Conservation (phyloP, 768 basidiomycete species). For the Lentinula guzmanii region DNA sequence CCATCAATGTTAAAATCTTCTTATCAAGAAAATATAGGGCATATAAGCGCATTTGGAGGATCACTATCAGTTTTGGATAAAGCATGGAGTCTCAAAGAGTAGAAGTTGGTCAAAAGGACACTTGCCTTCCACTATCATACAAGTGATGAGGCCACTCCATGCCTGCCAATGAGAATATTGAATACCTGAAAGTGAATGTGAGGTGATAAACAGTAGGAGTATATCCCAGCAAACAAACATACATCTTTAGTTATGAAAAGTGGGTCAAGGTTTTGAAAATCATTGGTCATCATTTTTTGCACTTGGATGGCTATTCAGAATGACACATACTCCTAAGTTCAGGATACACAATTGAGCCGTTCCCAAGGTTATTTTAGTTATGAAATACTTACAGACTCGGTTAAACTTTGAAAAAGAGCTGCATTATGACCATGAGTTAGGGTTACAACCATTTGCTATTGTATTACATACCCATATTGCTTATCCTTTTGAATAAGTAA, state of each 20-base stretch:
- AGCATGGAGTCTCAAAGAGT: too few species aligned
- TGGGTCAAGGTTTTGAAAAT: too few species aligned
- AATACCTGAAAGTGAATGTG: conserved; percentile 21
- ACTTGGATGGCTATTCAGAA: not conserved
- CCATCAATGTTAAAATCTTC: conserved; percentile 41
- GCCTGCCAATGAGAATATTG: conserved; percentile 56
- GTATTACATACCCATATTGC: conserved; percentile 39
- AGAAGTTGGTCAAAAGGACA: too few species aligned
- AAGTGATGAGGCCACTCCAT: conserved; percentile 48
- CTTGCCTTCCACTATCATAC: conserved; percentile 50
- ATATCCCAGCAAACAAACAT: not conserved
- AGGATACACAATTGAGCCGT: not conserved
- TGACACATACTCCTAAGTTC: not conserved
- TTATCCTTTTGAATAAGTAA: conserved; percentile 29
- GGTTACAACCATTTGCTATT: too few species aligned
- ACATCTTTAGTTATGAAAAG: not conserved
- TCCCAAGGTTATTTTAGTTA: conserved; percentile 10
- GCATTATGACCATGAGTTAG: not conserved
- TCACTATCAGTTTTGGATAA: too few species aligned
- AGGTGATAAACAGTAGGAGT: too few species aligned
- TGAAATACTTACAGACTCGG: conserved; percentile 22
- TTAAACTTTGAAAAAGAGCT: not conserved
- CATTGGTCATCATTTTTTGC: too few species aligned
- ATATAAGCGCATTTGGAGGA: conserved; percentile 34
- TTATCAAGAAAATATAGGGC: conserved; percentile 52